These are phyloP conservation scores for Parachlorella kessleri DNA, from an alignment of 139 green algal species.

Conservation along the genomic window DNA sequence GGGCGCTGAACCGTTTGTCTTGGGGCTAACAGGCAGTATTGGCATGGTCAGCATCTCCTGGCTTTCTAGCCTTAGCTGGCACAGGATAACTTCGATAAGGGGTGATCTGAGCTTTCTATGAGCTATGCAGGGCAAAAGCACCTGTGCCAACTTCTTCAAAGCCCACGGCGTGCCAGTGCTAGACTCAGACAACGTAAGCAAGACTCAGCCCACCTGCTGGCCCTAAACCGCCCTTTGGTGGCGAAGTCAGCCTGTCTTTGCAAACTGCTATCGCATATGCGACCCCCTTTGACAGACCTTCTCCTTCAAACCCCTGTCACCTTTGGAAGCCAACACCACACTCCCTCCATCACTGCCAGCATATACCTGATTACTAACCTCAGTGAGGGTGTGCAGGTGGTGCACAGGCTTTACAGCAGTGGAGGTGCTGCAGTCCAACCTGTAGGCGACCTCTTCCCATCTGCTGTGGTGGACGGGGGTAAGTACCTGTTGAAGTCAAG, in stretches of 20 bases:
- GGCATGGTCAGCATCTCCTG: too few species aligned
- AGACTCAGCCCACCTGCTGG: not conserved
- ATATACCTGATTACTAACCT: too few species aligned
- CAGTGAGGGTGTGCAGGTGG: too few species aligned
- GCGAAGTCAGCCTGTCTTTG: not conserved
- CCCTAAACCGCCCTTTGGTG: not conserved
- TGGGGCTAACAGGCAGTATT: constrained; percentile 22
- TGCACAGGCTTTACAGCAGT: constrained; percentile 18
- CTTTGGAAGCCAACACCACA: too few species aligned
- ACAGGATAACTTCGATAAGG: too few species aligned
- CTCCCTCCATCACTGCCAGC: too few species aligned
- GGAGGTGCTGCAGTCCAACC: constrained; percentile 12
- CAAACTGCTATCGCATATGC: not conserved
- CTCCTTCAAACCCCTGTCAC: too few species aligned
- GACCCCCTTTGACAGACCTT: not conserved
- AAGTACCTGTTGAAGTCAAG: not conserved
- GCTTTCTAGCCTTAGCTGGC: too few species aligned
- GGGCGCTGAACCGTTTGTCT: not conserved
- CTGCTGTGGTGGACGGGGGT: constrained; percentile 11
- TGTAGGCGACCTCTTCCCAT: constrained; percentile 11
- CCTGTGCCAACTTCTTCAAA: not conserved
- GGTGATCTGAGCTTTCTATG: too few species aligned
- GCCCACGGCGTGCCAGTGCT: constrained; percentile 14
- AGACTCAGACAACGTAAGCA: constrained; percentile 8
- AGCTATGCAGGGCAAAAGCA: constrained; percentile 27